Conservation (phyloP, 306 rosid genomes). For the Sicyos edulis region DNA sequence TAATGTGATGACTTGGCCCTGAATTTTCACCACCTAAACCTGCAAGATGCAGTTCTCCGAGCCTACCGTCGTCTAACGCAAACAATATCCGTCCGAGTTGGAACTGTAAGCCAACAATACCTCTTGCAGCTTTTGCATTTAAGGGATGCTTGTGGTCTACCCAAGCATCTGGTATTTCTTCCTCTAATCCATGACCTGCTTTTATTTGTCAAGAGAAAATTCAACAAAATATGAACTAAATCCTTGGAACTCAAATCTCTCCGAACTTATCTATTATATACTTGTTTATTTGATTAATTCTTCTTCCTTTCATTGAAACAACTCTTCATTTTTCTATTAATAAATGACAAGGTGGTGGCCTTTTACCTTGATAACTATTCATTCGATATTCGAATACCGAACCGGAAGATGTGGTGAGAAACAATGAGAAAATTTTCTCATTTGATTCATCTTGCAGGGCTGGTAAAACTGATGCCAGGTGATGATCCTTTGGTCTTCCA, state of each 20-base stretch:
- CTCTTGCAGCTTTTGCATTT: slow-evolving; percentile 77
- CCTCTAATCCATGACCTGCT: slow-evolving; percentile 44
- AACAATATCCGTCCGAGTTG: slow-evolving; percentile 63
- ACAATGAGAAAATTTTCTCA: slow-evolving; percentile 50
- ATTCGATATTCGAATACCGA: slow-evolving; percentile 62
- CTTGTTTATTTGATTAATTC: neutral
- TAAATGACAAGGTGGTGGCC: slow-evolving; percentile 13
- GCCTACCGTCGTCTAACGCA: slow-evolving; percentile 72
- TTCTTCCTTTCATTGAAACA: neutral
- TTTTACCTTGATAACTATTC: slow-evolving; percentile 49
- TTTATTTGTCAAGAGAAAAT: slow-evolving; percentile 21
- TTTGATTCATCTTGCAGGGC: slow-evolving; percentile 46
- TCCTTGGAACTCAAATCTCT: neutral
- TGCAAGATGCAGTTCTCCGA: slow-evolving; percentile 64
- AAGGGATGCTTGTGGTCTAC: slow-evolving; percentile 61
- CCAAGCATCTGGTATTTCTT: slow-evolving; percentile 52
- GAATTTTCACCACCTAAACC: slow-evolving; percentile 75
- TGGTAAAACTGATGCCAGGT: slow-evolving; percentile 59
- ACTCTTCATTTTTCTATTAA: neutral
- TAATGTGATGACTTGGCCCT: slow-evolving; percentile 51
- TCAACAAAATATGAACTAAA: slow-evolving; percentile 1
- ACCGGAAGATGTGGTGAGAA: slow-evolving; percentile 64
- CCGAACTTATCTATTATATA: neutral
- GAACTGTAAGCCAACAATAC: slow-evolving; percentile 57
- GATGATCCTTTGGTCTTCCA: slow-evolving; percentile 69